Base-by-base conservation (phyloP, 352 stramenopile species). In the Aphanomyces invadans region DNA sequence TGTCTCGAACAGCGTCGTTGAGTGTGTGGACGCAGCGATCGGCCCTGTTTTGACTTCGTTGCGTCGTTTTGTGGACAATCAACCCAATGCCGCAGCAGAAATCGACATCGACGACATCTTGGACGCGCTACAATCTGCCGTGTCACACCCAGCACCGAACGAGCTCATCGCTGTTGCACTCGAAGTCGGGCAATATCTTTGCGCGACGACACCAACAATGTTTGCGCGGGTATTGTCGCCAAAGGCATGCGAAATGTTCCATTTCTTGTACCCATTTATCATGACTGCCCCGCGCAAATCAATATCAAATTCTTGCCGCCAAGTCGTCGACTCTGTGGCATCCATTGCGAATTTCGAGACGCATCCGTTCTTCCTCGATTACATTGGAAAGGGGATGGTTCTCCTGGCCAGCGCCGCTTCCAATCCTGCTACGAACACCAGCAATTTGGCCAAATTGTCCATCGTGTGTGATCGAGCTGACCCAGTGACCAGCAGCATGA, bases 231-330 rank as follows among this genome's bases (percentile, higher is more conserved):
- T 60, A 21, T n/a, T 9, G 9, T 44, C 33, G 15, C 52, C 33
- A 4, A 26, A 21, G 15, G 25, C 42, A 26, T 19, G 7, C 28
- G 55, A 60, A 21, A 10, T 67, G 3, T 36, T 57, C 10, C 60
- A 15, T 17, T 46, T 45, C 31, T 21, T 67, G 42, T 67, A 31
- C 28, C 60, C 60, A 44, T 67, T 45, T 21, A 17, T 67, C 15
- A 57, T 57, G 45, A 51, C 17, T 28, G 42, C 59, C 0, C 42
- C 59, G 28, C 59, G 26, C 29, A 32, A 59, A 36, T 19, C 17
- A n/a, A n/a, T 49, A 23, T 56, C 60, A 12, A 28, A 26, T 31
- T n/a, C 21, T 1, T 67, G 60, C n/a, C 19, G 60, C 12, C 19
- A 44, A 45, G 25, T 33, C 7, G 17, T 67, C 0, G 23, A n/a